A percentile compares a stretch with the other conserved stretches of the same genome.
These are phyloP conservation scores for Mangifera indica DNA, from an alignment of 345 rosid species.

Conservation along the genomic window DNA sequence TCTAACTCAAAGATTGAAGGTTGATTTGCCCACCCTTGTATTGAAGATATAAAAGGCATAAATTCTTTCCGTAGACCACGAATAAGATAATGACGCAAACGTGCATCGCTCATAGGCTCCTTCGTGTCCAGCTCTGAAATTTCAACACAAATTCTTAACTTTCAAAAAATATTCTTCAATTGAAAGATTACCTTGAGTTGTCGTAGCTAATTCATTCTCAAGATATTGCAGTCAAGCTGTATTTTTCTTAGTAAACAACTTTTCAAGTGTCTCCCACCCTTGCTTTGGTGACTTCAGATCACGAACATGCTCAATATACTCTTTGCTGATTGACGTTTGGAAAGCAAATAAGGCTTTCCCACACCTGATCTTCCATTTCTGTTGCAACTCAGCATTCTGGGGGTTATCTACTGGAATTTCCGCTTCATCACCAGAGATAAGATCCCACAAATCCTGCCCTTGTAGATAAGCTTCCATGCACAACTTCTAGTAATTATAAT, in stretches of 20 bases:
- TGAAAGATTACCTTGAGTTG: conserved; percentile 5
- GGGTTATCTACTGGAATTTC: too few species aligned
- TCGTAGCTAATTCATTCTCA: conserved; percentile 13
- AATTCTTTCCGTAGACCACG: conserved; percentile 12
- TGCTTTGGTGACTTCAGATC: conserved; percentile 1
- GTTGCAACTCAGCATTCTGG: too few species aligned
- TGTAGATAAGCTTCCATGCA: too few species aligned
- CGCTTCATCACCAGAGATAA: too few species aligned
- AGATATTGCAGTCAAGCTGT: neutral
- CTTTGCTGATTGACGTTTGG: conserved; percentile 4
- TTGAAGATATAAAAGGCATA: conserved; percentile 6
- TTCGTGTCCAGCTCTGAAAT: conserved; percentile 15
- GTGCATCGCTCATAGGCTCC: conserved; percentile 8
- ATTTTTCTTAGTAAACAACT: too few species aligned
- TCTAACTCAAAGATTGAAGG: conserved; percentile 15
- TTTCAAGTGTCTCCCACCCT: conserved; percentile 15
- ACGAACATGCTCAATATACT: conserved; percentile 23
- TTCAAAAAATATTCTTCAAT: conserved; percentile 8
- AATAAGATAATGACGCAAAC: conserved; percentile 9
- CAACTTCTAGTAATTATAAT: too few species aligned
- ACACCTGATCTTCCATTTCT: too few species aligned
- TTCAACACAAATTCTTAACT: conserved; percentile 1
- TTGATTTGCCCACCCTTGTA: conserved; percentile 12
- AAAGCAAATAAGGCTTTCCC: too few species aligned
- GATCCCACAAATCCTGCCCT: too few species aligned